Base-by-base conservation (phyloP, 1,284 basidiomycete species). In the Paramarasmius palmivorus region DNA sequence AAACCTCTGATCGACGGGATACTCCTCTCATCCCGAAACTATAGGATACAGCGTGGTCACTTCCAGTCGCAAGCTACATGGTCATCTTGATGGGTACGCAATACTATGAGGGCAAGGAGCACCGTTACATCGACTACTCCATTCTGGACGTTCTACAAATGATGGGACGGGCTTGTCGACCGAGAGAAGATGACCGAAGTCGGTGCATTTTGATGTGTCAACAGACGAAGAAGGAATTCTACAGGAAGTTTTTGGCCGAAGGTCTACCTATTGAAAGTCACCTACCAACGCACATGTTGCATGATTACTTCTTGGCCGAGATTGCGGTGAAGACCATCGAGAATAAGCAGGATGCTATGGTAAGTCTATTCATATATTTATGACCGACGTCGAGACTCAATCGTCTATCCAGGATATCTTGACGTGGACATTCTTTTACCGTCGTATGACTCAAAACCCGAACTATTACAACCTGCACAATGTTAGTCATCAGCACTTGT, bases 41-140 rank as follows among this genome's bases (percentile, higher is more conserved):
- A 15, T 57, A 93, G 88, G 96, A 98, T 64, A 93, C 92, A 0
- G 93, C 94, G 0, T 99, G 97, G 97, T 94, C 86, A 66, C 78
- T 98, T 19, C 95, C 97, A 0, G 84, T 98, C 29, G 86, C 91
- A 0, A 89, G 92, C 55, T 97, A 98, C 73, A 94, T 99, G 90
- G 95, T 98, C 47, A 88, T 99, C 65, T 92, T 99, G 65, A 98
- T 99, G 94, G 95, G 95, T 26, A 93, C 98, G 1, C 97, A 99
- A 68, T 91, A 76, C 55, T 99, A 93, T 65, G 95, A 99, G 67
- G 95, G 94, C 65, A 91, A 92, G 70, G 95, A 98, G 65, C 95
- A 97, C 68, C 92, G 96, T 49, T 99, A 99, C 63, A 82, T 97
- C 62, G 96, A 99, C 72, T 99, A 98, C 65, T 92, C 97, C 1